Conservation (phyloP, 768 basidiomycete species). For the Amanita rubescens region DNA sequence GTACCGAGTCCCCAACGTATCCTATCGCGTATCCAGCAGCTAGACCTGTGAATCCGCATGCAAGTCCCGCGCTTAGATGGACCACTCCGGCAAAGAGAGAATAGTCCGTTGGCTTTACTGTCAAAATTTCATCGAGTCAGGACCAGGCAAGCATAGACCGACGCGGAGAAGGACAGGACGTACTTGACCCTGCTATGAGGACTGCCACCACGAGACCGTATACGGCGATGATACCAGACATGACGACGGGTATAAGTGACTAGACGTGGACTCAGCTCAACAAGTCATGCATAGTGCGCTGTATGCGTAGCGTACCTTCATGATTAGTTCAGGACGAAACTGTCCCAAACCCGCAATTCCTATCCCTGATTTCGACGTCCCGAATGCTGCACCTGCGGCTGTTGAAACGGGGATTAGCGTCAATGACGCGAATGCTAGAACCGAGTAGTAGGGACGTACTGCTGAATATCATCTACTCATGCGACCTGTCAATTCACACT, state of each 20-base stretch:
- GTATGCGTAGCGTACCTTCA: conserved; percentile 65
- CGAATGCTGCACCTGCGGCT: conserved; percentile 94
- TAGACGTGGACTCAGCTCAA: conserved; percentile 21
- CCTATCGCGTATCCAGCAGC: conserved; percentile 96
- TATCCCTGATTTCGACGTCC: conserved; percentile 94
- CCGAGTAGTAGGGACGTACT: conserved; percentile 44
- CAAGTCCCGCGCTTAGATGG: conserved; percentile 87
- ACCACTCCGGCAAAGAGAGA: conserved; percentile 83
- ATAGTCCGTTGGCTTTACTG: conserved; percentile 65
- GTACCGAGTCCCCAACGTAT: conserved; percentile 84
- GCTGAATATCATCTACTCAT: conserved; percentile 83
- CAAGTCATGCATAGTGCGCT: background rate
- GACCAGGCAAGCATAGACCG: background rate
- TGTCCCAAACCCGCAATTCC: conserved; percentile 92
- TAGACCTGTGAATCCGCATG: conserved; percentile 86
- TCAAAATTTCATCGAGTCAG: conserved; percentile 9
- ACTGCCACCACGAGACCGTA: conserved; percentile 96
- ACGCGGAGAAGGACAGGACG: conserved; percentile 16
- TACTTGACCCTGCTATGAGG: conserved; percentile 66
- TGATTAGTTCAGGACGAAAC: conserved; percentile 94
- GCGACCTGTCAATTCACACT: background rate
- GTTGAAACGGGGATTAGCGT: conserved; percentile 7
- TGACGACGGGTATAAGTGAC: conserved; percentile 95
- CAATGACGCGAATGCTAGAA: background rate
- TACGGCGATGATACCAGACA: conserved; percentile 97